Base-by-base conservation (phyloP, 495 filamentous ascomycete species). In the Paragyromitra xinjiangensis region DNA sequence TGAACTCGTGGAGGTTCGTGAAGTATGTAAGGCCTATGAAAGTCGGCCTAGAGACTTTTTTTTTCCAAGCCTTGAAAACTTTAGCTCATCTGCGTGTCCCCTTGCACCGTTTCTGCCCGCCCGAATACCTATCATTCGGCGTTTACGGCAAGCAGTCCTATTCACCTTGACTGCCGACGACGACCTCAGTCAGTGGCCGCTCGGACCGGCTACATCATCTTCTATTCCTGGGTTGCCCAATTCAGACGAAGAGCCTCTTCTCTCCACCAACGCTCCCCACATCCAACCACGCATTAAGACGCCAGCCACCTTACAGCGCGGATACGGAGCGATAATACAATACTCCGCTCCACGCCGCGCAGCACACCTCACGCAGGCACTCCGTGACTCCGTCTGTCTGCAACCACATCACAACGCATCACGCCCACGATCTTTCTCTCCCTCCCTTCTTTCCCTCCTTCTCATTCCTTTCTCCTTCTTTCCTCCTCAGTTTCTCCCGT, bases 201-300 rank as follows among this genome's bases (percentile, higher is more conserved):
- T 76, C 61, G 48, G 61, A 66, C 61, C 50, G 74, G 74, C 74
- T 77, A 77, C 74, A 77, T 77, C 69, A 73, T 58, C 64, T 55
- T 73, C 73, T 75, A 75, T 75, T 75, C 67, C 71, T 75, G 58
- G 73, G 42, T 14, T 73, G 56, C 42, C 58, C 61, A 51, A 39
- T 77, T 66, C 69, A 73, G 59, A 67, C 73, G 59, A 77, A 77
- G 69, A 77, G 69, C 74, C 69, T 77, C 73, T 63, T 69, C 73
- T 62, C 59, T 51, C 69, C 58, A 24, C 53, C 66, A 69, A 69
- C 67, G 8, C 69, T 71, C 69, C 44, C 73, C 74, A 77, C 61
- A 77, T 65, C 69, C 69, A 71, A 59, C 50, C 73, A 66, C 68
- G 65, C 72, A 64, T 61, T 44, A 64, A 55, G 66, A 63, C 73